Conservation (phyloP, 169 alveolate species). For the Amoebophrya sp. region DNA sequence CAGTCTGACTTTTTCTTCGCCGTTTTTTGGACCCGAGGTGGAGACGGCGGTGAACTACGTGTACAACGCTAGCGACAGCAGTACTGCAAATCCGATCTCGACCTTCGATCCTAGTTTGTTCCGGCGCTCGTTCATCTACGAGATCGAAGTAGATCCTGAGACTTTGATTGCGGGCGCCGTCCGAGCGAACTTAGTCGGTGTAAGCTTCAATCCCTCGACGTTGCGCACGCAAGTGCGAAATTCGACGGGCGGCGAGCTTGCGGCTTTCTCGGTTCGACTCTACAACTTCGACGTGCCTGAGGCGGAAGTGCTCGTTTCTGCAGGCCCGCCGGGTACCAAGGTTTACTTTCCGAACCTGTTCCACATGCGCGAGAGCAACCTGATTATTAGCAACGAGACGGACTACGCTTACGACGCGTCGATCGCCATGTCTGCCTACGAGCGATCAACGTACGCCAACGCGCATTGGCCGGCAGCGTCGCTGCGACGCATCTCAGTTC, state of each 20-base stretch:
- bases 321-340: conserved; percentile 11
- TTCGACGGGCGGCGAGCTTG: neutral
- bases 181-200: neutral
- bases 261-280: neutral
- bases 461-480: conserved; percentile 6
- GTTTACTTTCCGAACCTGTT: neutral
- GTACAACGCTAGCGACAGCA: neutral
- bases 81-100: neutral
- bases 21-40: neutral
- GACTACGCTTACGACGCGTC: neutral
- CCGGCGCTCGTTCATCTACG: neutral
- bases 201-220: neutral
- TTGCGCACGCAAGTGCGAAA: neutral
- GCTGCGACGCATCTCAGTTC: neutral
- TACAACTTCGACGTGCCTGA: conserved; percentile 21
- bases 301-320: neutral
- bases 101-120: neutral
- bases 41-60: neutral
- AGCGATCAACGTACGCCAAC: neutral
- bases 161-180: neutral
- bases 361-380: conserved; percentile 8
- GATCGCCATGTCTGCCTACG: neutral
- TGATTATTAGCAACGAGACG: neutral
- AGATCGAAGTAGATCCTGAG: neutral
- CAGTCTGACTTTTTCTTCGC: neutral